Base-by-base conservation (phyloP, 2,329 filamentous ascomycete genomes). In the Myriangium duriaei region DNA sequence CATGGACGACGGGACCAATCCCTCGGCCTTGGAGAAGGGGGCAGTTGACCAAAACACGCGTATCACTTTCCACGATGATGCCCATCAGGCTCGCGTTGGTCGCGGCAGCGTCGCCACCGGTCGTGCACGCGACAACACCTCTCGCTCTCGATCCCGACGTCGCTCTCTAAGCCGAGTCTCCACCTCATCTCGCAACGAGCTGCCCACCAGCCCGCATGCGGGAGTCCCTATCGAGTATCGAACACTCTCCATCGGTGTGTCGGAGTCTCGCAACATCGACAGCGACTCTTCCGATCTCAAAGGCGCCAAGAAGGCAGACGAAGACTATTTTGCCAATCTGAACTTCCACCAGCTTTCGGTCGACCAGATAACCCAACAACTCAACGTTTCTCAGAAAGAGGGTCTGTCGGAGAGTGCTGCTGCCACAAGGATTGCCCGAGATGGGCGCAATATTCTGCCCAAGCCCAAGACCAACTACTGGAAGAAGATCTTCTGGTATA, bases 281-380 rank as follows among this genome's bases (percentile, higher is more conserved):
- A 48, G 57, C 5, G 42, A 42, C 3, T 34, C 29, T 17, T 12
- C 11, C 14, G 37, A 41, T n/a, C 19, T 17, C n/a, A 39, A 15
- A 28, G 13, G 9, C 24, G 34, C n/a, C 18, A 36, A 36, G 28
- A 42, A 36, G 29, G 15, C 37, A 10, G 36, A 42, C 32, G 39
- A 26, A 12, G 62, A 69, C 39, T 68, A 65, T 51, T 65, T 65
- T 43, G 47, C 59, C 34, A 57, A 56, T 40, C 50, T 64, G 24
- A 53, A 53, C 21, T 64, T 54, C 34, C 62, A 65, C 42, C 49
- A 57, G 36, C 54, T 63, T 10, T 42, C 49, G 13, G 38, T 44
- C 3, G 52, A 55, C 16, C 55, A 58, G 35, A 59, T 65, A 1
- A 47, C 49, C 26, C 41, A 46, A 7, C 48, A 49, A 5, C 30